These are phyloP conservation scores for Periglandula ipomoeae DNA, from an alignment of 2,329 filamentous ascomycete species.

Conservation along the genomic window DNA sequence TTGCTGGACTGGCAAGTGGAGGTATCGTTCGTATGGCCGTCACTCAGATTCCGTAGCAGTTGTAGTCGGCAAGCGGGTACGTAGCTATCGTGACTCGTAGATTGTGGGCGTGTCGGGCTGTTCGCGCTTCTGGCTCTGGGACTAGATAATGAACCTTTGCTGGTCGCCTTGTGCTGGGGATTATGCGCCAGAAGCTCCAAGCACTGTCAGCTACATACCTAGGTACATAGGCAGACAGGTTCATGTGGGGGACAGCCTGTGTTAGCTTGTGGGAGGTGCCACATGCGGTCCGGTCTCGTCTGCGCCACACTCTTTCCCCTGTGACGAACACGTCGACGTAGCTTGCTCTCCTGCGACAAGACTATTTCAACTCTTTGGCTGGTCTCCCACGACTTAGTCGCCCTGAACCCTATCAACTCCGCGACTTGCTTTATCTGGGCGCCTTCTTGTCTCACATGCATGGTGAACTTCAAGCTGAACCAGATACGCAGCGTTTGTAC, in stretches of 20 bases:
- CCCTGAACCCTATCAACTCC: not conserved
- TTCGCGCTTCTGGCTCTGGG: not conserved
- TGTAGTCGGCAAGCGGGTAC: not conserved
- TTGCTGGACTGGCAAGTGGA: not conserved
- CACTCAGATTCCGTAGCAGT: not conserved
- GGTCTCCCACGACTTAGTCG: not conserved
- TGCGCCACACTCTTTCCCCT: constrained; percentile 1
- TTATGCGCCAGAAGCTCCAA: not conserved
- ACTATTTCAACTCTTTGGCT: not conserved
- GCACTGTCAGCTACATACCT: not conserved
- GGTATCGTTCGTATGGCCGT: not conserved
- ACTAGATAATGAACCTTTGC: not conserved
- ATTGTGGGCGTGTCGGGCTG: not conserved
- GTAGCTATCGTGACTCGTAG: not conserved
- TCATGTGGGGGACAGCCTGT: too few species aligned
- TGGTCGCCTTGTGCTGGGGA: not conserved
- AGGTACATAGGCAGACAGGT: too few species aligned
- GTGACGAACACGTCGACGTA: not conserved
- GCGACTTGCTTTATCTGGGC: not conserved
- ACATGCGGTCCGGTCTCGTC: not conserved
- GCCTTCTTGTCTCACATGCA: not conserved
- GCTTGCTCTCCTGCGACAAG: not conserved
- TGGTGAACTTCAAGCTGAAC: not conserved
- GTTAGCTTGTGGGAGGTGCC: not conserved
- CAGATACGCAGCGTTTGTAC: not conserved